Percentiles rank a stretch among this genome's conserved stretches.
Conservation (phyloP, 1,139 yeast genomes). For the Wickerhamiella pararugosa region DNA sequence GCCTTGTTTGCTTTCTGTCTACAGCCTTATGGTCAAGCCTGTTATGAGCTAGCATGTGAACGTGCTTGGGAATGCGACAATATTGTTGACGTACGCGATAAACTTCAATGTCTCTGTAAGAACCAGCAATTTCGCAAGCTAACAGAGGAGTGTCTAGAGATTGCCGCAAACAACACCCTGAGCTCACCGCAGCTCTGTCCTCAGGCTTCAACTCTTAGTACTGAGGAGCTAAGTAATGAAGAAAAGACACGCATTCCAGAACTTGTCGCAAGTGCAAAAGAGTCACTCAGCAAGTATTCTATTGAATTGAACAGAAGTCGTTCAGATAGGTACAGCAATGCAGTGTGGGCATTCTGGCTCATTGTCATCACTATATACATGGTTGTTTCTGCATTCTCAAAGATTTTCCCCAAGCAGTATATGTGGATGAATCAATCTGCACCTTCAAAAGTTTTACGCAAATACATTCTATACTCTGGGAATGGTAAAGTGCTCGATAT, state of each 20-base stretch:
- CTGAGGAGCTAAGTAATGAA: too few species aligned
- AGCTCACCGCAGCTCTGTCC: background rate
- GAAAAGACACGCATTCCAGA: too few species aligned
- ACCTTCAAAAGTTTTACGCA: constrained; percentile 30
- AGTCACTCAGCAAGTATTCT: background rate
- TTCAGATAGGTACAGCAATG: constrained; percentile 3
- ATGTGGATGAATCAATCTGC: background rate
- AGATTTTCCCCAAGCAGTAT: background rate
- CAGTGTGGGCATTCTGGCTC: constrained; percentile 1
- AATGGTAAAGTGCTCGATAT: constrained; percentile 18
- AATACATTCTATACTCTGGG: constrained; percentile 34
- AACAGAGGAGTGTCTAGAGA: background rate
- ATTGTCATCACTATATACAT: background rate
- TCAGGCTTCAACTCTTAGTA: too few species aligned
- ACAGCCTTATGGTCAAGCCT: constrained; percentile 2
- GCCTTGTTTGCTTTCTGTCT: background rate
- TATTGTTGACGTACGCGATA: background rate
- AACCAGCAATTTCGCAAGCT: background rate
- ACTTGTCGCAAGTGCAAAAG: background rate
- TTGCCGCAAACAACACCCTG: background rate
- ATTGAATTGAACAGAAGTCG: background rate
- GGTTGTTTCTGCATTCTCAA: background rate
- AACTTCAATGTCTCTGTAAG: constrained; percentile 3
- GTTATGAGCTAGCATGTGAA: background rate
- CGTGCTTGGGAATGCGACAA: background rate